phyloP scores from a whole-genome alignment of 352 stramenopile genomes.

The Phytophthora fragariaefolia region DNA sequence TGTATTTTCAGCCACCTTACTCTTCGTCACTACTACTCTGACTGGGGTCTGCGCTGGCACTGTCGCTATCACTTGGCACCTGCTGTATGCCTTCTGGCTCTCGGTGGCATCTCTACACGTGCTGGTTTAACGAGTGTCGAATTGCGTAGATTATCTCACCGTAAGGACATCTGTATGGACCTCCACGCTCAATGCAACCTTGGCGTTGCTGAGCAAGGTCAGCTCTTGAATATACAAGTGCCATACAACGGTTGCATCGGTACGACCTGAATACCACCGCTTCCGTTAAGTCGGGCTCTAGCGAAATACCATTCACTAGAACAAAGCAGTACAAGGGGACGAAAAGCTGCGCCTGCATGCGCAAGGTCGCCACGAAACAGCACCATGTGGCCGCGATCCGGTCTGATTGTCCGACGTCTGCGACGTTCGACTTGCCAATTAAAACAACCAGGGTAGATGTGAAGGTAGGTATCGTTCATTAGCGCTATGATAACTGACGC shows the following conservation, averaged over 20 bases:
- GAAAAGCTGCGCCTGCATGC: not conserved
- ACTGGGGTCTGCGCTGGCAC: no score
- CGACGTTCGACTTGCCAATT: no score
- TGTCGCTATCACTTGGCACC: not conserved
- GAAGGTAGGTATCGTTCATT: no score
- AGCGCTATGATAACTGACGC: no score
- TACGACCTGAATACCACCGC: not conserved
- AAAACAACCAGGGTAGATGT: no score
- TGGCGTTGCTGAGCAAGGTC: not conserved
- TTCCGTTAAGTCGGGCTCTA: not conserved
- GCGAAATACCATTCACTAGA: not conserved
- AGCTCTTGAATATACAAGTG: not conserved
- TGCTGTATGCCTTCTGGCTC: not conserved
- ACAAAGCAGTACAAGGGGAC: constrained; percentile 7
- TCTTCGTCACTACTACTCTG: no score
- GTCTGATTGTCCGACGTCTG: not conserved
- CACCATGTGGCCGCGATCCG: constrained; percentile 2
- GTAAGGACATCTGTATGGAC: no score
- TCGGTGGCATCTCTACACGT: not conserved
- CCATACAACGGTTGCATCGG: not conserved
- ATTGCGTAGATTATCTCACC: not conserved
- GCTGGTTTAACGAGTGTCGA: constrained; percentile 9
- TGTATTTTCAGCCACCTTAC: no score
- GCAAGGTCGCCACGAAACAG: constrained; percentile 12
- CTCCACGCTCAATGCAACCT: no score